These are phyloP conservation scores for Pseudevernia furfuracea DNA, from an alignment of 495 filamentous ascomycete genomes.

Conservation along the genomic window DNA sequence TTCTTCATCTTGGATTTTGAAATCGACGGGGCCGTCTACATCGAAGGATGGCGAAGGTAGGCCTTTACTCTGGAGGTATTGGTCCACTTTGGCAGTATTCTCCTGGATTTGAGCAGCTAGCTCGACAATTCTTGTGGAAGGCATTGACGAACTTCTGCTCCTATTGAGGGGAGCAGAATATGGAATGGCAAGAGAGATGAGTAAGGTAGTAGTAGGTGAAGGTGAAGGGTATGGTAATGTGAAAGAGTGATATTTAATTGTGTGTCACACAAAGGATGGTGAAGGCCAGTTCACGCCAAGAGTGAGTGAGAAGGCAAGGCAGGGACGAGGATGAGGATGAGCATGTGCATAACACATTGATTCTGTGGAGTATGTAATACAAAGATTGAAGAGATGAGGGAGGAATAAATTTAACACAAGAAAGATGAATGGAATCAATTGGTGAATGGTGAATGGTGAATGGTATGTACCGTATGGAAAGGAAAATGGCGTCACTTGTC, in stretches of 20 bases:
- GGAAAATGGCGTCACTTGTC: neutral
- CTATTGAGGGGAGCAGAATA: neutral
- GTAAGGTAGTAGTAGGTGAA: no score
- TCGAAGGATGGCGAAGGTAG: slow-evolving; percentile 24
- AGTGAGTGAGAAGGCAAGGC: neutral
- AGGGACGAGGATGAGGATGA: neutral
- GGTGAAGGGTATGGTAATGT: neutral
- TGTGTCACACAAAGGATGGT: neutral
- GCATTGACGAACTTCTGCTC: neutral
- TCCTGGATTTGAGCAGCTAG: slow-evolving; percentile 6
- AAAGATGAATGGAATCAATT: neutral
- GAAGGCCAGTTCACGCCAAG: neutral
- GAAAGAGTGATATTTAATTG: neutral
- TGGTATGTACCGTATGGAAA: neutral
- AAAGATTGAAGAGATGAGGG: neutral
- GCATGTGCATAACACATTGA: neutral
- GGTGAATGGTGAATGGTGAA: no score
- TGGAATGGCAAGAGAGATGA: neutral
- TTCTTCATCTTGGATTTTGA: slow-evolving; percentile 15
- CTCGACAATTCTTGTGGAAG: neutral
- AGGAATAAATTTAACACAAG: neutral
- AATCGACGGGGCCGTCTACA: slow-evolving; percentile 21
- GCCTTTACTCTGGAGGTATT: slow-evolving; percentile 14
- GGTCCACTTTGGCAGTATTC: slow-evolving; percentile 19
- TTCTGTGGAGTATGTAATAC: no score